phyloP scores from a whole-genome alignment of 2,329 filamentous ascomycete genomes.

The Corynespora cassiicola region DNA sequence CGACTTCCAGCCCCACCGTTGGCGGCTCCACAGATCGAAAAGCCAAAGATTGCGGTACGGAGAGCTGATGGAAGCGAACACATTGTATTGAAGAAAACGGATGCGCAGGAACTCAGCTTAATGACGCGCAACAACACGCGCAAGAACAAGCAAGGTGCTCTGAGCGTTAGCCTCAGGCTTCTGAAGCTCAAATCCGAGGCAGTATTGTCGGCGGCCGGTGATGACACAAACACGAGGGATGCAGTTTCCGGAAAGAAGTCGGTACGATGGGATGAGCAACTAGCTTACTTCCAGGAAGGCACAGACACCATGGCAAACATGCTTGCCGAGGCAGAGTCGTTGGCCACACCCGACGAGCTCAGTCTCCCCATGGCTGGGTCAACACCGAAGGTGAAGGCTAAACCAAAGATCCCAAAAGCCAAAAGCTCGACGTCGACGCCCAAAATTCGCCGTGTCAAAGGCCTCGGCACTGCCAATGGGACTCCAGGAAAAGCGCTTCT shows the following conservation, averaged over 20 bases:
- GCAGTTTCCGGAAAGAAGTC: slow-evolving; percentile 34
- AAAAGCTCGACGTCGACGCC: slow-evolving; percentile 37
- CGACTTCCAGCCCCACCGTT: slow-evolving; percentile 39
- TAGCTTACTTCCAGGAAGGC: slow-evolving; percentile 53
- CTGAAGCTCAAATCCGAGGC: slow-evolving; percentile 47
- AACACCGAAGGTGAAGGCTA: slow-evolving; percentile 24
- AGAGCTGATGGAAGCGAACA: slow-evolving; percentile 49
- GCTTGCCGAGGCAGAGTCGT: slow-evolving; percentile 34
- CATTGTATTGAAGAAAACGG: slow-evolving; percentile 54
- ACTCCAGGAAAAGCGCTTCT: slow-evolving; percentile 46
- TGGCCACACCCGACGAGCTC: slow-evolving; percentile 41
- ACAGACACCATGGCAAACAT: slow-evolving; percentile 33
- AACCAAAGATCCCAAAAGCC: slow-evolving; percentile 27
- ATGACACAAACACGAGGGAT: slow-evolving; percentile 17
- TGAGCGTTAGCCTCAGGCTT: slow-evolving; percentile 52
- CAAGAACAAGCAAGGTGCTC: slow-evolving; percentile 56
- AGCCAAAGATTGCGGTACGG: slow-evolving; percentile 53
- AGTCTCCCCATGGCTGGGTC: slow-evolving; percentile 23
- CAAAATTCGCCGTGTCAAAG: slow-evolving; percentile 36
- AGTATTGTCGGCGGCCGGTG: slow-evolving; percentile 9
- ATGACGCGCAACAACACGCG: slow-evolving; percentile 56
- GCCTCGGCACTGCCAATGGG: slow-evolving; percentile 44
- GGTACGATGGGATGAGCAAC: slow-evolving; percentile 55
- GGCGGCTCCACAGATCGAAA: slow-evolving; percentile 20
- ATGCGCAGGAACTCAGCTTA: slow-evolving; percentile 55